phyloP scores from a whole-genome alignment of 1,284 basidiomycete genomes.

The Ceratobasidium sp. region DNA sequence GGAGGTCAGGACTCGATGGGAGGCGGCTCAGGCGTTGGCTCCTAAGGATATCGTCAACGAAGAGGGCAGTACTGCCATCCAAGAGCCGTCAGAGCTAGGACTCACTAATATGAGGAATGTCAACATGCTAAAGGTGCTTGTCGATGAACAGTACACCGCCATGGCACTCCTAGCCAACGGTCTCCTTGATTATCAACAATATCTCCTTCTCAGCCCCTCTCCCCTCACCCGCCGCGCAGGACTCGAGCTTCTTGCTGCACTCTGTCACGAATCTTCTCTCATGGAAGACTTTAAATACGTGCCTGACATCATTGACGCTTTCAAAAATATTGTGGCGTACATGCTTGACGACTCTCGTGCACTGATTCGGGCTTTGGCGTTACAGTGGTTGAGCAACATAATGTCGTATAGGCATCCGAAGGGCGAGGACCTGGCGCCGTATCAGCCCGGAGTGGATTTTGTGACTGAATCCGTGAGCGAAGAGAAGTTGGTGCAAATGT shows the following conservation, averaged over 20 bases:
- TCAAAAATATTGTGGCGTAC: background rate
- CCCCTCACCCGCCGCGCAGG: conserved; percentile 42
- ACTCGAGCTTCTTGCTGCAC: conserved; percentile 23
- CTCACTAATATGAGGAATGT: conserved; percentile 38
- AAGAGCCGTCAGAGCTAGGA: conserved; percentile 35
- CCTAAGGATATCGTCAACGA: background rate
- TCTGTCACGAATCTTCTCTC: conserved; percentile 15
- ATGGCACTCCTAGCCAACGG: conserved; percentile 12
- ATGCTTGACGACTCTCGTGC: conserved; percentile 15
- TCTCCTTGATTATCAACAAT: conserved; percentile 26
- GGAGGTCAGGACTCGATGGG: conserved; percentile 3
- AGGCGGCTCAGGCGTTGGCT: conserved; percentile 32
- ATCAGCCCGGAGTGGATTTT: conserved; percentile 24
- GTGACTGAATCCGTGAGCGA: conserved; percentile 16
- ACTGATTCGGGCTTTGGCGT: conserved; percentile 18
- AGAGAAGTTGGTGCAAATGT: conserved; percentile 27
- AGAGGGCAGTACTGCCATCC: background rate
- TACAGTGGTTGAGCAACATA: conserved; percentile 24
- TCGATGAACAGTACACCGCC: conserved; percentile 25
- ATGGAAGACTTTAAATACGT: conserved; percentile 12
- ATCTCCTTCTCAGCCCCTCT: conserved; percentile 18
- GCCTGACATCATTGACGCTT: conserved; percentile 30
- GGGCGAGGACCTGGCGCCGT: background rate
- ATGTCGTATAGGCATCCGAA: conserved; percentile 33
- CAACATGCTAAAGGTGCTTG: conserved; percentile 16